Evolutionary conservation across 2,329 filamentous ascomycete genomes (phyloP), one percentile per base, ranked within the genome.

Genomic region (Cercospora canescens): DNA sequence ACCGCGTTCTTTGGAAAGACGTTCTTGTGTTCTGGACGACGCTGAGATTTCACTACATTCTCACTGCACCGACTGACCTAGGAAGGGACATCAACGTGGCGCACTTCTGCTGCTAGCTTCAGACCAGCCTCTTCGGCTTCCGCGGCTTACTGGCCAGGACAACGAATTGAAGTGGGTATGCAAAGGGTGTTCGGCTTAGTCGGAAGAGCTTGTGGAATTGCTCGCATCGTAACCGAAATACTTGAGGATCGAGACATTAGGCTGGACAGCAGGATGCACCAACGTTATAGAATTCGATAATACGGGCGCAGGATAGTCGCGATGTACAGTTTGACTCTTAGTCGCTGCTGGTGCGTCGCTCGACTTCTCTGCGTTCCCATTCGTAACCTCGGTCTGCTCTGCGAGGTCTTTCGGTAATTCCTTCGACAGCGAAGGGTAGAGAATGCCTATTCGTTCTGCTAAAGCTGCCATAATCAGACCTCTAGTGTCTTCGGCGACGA

Each of bases 161-260:
- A 98, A 83, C 4, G 90, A 88, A 73, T 94, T 90, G 60, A 99
- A 87, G 76, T 95, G 90, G n/a, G 87, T 89, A 78, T 90, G 86
- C 11, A 99, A 87, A 0, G 95, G 94, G 76, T 98, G 95, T 0
- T 81, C 78, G 28, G 54, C 61, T 54, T 68, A 67, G 24, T 64
- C 41, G 7, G 65, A 24, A 26, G 88, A 83, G 14, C 86, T 62
- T 83, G 78, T 54, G 73, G 84, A 86, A 70, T 85, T 85, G 50
- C 89, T 88, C 68, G 87, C 87, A 79, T 96, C 93, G 80, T 89
- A 98, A 77, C 88, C 88, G 80, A 96, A 98, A 83, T 97, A 96
- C 76, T 92, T 92, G 21, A 99, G 86, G 57, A 95, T 86, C 18
- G 89, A 89, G 65, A 98, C 87, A 77, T 97, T 98, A 2, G 93